Conservation (phyloP, 1,284 basidiomycete genomes). For the Malassezia equina region DNA sequence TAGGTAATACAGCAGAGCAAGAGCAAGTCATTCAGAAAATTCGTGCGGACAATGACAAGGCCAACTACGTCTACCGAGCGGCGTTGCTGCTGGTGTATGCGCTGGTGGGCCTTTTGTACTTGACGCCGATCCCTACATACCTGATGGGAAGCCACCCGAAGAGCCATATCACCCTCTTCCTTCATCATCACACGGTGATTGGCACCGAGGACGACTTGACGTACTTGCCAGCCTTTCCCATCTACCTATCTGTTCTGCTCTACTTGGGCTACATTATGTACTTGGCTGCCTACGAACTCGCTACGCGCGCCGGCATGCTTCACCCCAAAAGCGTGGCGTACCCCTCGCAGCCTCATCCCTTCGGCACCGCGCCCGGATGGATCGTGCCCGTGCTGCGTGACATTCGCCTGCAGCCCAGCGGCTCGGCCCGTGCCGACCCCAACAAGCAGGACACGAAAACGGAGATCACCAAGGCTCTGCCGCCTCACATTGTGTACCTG, state of each 20-base stretch:
- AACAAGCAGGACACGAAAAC: conserved; percentile 16
- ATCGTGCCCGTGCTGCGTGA: conserved; percentile 36
- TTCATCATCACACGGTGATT: conserved; percentile 29
- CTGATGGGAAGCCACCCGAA: conserved; percentile 39
- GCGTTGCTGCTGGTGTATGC: conserved; percentile 27
- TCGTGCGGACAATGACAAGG: conserved; percentile 29
- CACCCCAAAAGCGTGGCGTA: conserved; percentile 17
- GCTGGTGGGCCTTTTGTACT: conserved; percentile 26
- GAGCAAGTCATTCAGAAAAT: conserved; percentile 30
- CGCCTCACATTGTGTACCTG: conserved; percentile 37
- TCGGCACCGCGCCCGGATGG: conserved; percentile 40
- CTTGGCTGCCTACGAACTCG: conserved; percentile 23
- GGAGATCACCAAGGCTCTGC: conserved; percentile 16
- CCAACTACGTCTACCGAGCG: conserved; percentile 37
- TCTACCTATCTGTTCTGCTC: conserved; percentile 26
- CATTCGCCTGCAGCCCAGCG: conserved; percentile 25
- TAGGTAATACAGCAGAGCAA: conserved; percentile 24
- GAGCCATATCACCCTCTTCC: conserved; percentile 40
- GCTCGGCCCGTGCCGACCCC: conserved; percentile 16
- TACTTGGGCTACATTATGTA: conserved; percentile 30
- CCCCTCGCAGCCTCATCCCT: conserved; percentile 37
- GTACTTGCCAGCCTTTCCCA: conserved; percentile 42
- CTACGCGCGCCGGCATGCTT: conserved; percentile 18
- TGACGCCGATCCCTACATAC: conserved; percentile 43
- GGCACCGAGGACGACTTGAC: conserved; percentile 41